These are phyloP conservation scores for Eugenia klotzschiana DNA, from an alignment of 441 rosid genomes.

Conservation along the genomic window DNA sequence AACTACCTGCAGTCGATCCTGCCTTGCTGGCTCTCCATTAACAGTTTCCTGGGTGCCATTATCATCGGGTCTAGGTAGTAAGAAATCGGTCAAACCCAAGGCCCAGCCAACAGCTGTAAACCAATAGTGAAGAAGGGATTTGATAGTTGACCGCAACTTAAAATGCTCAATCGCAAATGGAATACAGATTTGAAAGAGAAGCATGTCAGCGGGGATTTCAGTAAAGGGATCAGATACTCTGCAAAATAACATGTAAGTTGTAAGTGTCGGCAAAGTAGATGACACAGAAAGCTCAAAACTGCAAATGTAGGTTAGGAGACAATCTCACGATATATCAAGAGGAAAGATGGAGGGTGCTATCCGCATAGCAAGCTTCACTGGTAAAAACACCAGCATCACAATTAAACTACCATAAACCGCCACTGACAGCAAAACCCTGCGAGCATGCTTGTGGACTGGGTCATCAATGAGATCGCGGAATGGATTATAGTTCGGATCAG, in stretches of 20 bases:
- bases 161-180: conserved; percentile 94
- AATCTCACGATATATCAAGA: conserved; percentile 78
- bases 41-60: conserved; percentile 56
- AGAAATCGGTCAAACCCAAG: conserved; percentile 70
- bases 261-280: conserved; percentile 5
- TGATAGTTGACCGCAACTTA: conserved; percentile 74
- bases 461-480: conserved; percentile 96
- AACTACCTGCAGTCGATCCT: conserved; percentile 41
- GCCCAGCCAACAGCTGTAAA: conserved; percentile 87
- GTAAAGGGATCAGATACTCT: conserved; percentile 96
- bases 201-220: conserved; percentile 96
- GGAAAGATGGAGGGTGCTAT: conserved; percentile 88
- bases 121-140: conserved; percentile 84
- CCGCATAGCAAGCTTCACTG: conserved; percentile 90
- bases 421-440: conserved; percentile 78
- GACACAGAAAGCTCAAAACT: neutral
- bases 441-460: conserved; percentile 94
- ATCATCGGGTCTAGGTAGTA: conserved; percentile 74
- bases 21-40: conserved; percentile 65
- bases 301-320: neutral
- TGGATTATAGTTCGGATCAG: conserved; percentile 92
- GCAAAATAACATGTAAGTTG: conserved; percentile 11
- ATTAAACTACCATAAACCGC: conserved; percentile 94
- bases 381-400: conserved; percentile 92
- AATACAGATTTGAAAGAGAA: conserved; percentile 88